phyloP scores from a whole-genome alignment of 2,329 filamentous ascomycete species.

The Sclerotinia spermophila region DNA sequence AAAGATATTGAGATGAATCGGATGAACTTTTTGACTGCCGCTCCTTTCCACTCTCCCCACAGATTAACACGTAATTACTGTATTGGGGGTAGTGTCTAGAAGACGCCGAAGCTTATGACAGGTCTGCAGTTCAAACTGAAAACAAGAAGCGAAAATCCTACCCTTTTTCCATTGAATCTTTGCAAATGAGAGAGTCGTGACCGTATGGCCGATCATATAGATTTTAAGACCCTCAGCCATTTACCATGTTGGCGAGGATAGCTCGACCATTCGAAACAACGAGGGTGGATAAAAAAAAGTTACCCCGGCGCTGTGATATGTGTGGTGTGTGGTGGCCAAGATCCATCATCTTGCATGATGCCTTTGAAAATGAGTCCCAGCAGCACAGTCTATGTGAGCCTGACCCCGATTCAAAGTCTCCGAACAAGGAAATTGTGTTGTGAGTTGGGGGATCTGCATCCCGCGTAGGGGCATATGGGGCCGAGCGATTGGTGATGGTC shows the following conservation, averaged over 20 bases:
- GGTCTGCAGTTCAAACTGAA: background rate
- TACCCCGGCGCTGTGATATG: background rate
- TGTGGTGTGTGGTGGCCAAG: slow-evolving; percentile 4
- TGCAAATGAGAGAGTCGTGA: background rate
- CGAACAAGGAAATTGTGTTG: slow-evolving; percentile 2
- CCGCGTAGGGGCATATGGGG: background rate
- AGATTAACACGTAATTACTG: slow-evolving; percentile 1
- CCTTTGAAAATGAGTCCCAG: background rate
- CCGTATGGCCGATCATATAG: background rate
- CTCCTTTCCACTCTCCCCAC: background rate
- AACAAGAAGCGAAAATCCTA: background rate
- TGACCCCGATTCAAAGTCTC: slow-evolving; percentile 1
- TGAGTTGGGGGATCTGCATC: background rate
- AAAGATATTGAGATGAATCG: slow-evolving; percentile 4
- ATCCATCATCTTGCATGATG: slow-evolving; percentile 13
- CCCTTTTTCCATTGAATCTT: background rate
- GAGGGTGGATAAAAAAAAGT: slow-evolving; percentile 3
- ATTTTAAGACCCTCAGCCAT: background rate
- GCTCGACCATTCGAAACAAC: slow-evolving; percentile 1
- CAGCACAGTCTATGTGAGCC: background rate
- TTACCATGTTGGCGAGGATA: background rate
- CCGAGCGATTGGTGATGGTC: background rate
- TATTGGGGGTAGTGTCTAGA: background rate
- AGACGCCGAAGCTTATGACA: background rate
- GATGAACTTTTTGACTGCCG: background rate